A percentile compares a stretch with the other conserved stretches of the same genome.
Evolutionary conservation across 176 grass and related monocot genomes (phyloP).

Genomic region (Carex myosuroides): DNA sequence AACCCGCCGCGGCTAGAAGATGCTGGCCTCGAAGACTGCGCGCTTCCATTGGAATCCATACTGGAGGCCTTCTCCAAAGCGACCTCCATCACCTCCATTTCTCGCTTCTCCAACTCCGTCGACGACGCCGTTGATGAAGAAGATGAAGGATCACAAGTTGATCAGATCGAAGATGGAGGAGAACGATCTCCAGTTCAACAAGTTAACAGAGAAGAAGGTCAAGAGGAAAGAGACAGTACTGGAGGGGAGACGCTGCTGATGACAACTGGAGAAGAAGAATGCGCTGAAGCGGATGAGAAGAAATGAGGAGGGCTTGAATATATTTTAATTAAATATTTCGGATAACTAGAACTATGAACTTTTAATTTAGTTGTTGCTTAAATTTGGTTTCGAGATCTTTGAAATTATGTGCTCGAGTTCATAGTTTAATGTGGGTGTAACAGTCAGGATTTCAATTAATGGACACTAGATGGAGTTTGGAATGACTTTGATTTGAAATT

Average conservation of each 20-base stretch:
- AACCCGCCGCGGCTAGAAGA: slow-evolving; percentile 49
- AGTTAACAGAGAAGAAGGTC: background rate
- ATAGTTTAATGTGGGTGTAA: background rate
- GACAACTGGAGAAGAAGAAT: slow-evolving; percentile 6
- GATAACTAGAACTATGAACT: background rate
- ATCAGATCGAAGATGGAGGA: background rate
- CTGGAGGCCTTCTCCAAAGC: slow-evolving; percentile 73
- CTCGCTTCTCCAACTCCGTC: slow-evolving; percentile 11
- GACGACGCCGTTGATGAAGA: slow-evolving; percentile 23
- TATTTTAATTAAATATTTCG: background rate
- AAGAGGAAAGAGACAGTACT: background rate
- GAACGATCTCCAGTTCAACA: background rate
- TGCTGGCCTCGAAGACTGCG: slow-evolving; percentile 79
- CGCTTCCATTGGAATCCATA: slow-evolving; percentile 76
- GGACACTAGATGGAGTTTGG: background rate
- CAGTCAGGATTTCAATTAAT: background rate
- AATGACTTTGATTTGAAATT: slow-evolving; percentile 2
- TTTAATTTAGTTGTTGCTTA: background rate
- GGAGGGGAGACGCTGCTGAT: background rate
- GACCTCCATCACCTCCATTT: slow-evolving; percentile 31
- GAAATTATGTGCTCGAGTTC: background rate
- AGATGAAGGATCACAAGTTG: background rate
- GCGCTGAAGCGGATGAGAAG: background rate
- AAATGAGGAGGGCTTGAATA: background rate
- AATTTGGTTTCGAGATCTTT: background rate